Evolutionary conservation across 345 rosid genomes (phyloP).

Genomic region (Populus nigra): DNA sequence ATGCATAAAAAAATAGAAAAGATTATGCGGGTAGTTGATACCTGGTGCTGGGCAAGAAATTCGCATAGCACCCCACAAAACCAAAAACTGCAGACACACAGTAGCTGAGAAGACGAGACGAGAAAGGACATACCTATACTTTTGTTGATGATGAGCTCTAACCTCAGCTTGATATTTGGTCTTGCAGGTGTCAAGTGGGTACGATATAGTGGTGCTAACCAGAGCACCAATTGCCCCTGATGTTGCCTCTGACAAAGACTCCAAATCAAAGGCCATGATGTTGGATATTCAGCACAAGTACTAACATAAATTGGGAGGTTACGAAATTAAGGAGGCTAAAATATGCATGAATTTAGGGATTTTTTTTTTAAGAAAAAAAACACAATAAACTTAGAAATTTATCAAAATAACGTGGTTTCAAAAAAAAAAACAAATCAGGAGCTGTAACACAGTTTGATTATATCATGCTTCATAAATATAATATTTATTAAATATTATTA

Average conservation of each 20-base stretch:
- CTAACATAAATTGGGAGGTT: background rate
- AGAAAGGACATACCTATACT: conserved; percentile 20
- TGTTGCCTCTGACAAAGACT: conserved; percentile 26
- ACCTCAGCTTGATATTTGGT: conserved; percentile 32
- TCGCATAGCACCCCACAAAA: background rate
- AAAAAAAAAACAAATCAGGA: too few species aligned
- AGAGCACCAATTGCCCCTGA: conserved; percentile 32
- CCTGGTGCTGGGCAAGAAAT: too few species aligned
- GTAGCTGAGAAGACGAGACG: background rate
- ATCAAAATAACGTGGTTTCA: too few species aligned
- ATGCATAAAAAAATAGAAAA: too few species aligned
- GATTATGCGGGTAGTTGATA: too few species aligned
- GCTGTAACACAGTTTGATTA: too few species aligned
- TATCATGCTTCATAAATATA: accelerated
- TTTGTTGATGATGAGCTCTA: conserved; percentile 20
- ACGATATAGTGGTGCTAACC: conserved; percentile 26
- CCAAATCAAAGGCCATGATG: conserved; percentile 23
- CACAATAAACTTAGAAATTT: too few species aligned
- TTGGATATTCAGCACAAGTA: background rate
- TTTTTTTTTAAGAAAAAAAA: too few species aligned
- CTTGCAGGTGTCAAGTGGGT: conserved; percentile 37
- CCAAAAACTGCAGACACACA: background rate
- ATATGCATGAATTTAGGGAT: background rate
- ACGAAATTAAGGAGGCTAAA: background rate
- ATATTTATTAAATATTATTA: too few species aligned